Evolutionary conservation across 805 yeast species (phyloP).

Genomic region (Candida parachauliodes): DNA sequence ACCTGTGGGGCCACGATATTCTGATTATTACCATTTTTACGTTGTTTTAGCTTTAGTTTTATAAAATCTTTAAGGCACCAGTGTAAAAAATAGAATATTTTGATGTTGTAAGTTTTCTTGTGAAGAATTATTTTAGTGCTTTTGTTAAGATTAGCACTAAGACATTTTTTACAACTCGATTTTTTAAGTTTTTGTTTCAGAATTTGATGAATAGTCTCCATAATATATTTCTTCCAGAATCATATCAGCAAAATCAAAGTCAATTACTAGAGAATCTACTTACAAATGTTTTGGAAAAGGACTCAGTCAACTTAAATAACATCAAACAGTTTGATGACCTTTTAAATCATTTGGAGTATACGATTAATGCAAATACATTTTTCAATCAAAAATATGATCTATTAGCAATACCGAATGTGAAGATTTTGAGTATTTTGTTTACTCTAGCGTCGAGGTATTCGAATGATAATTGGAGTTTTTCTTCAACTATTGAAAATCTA

Average conservation of each 20-base stretch:
- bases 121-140: too few relatives aligned
- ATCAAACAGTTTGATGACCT: slow-evolving; percentile 26
- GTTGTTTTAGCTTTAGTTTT: too few relatives aligned
- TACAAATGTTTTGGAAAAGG: slow-evolving; percentile 9
- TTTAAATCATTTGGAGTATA: slow-evolving; percentile 22
- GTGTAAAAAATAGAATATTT: too few relatives aligned
- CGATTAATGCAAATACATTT: slow-evolving; percentile 8
- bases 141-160: too few relatives aligned
- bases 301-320: slow-evolving; percentile 22
- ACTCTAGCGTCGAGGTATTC: slow-evolving; percentile 30
- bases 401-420: slow-evolving; percentile 19
- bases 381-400: slow-evolving; percentile 1
- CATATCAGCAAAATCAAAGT: slow-evolving; percentile 16
- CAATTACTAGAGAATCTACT: slow-evolving; percentile 7
- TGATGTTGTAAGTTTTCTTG: too few relatives aligned
- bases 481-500: slow-evolving; percentile 11
- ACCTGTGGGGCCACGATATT: too few relatives aligned
- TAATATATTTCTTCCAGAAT: slow-evolving; percentile 7
- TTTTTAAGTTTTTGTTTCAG: too few relatives aligned
- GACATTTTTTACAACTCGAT: too few relatives aligned
- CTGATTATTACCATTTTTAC: too few relatives aligned
- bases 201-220: background rate
- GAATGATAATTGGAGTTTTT: slow-evolving; percentile 23
- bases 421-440: slow-evolving; percentile 25
- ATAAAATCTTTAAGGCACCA: too few relatives aligned